phyloP scores from a whole-genome alignment of 1,139 yeast species.

The Barnettozyma hawaiiensis region DNA sequence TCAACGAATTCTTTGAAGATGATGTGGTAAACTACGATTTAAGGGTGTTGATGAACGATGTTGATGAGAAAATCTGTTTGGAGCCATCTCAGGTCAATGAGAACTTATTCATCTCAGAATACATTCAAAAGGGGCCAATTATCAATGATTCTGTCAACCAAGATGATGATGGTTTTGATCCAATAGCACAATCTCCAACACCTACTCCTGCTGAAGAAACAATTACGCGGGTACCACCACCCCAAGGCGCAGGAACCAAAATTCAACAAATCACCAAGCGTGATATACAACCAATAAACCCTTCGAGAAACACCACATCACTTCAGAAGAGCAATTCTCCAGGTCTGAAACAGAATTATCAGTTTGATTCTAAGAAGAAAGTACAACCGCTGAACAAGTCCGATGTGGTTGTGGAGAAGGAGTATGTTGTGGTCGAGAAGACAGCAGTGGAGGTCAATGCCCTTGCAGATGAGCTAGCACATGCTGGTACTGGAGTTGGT shows the following conservation, averaged over 20 bases:
- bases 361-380: conserved; percentile 5
- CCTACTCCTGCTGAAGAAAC: conserved; percentile 1
- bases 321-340: conserved; percentile 4
- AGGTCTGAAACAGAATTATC: conserved; percentile 14
- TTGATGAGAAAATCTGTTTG: conserved; percentile 33
- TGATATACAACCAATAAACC: conserved; percentile 22
- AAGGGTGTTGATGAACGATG: conserved; percentile 27
- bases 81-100: conserved; percentile 71
- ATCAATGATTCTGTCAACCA: conserved; percentile 16
- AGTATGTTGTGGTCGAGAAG: conserved; percentile 92
- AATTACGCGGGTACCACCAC: conserved; percentile 1
- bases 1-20: conserved; percentile 76
- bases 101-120: conserved; percentile 78
- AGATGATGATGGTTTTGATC: conserved; percentile 17
- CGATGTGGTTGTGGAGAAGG: conserved; percentile 59
- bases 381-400: conserved; percentile 24
- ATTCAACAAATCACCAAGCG: conserved; percentile 21
- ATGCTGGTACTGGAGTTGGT: conserved; percentile 54
- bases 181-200: conserved; percentile 1
- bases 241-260: background rate
- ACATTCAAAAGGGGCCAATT: conserved; percentile 37
- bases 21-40: conserved; percentile 32
- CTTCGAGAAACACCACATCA: conserved; percentile 7
- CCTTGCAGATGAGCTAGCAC: conserved; percentile 83
- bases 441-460: conserved; percentile 94